These are phyloP conservation scores for Globisporangium radiosum DNA, from an alignment of 352 stramenopile genomes.

Conservation along the genomic window DNA sequence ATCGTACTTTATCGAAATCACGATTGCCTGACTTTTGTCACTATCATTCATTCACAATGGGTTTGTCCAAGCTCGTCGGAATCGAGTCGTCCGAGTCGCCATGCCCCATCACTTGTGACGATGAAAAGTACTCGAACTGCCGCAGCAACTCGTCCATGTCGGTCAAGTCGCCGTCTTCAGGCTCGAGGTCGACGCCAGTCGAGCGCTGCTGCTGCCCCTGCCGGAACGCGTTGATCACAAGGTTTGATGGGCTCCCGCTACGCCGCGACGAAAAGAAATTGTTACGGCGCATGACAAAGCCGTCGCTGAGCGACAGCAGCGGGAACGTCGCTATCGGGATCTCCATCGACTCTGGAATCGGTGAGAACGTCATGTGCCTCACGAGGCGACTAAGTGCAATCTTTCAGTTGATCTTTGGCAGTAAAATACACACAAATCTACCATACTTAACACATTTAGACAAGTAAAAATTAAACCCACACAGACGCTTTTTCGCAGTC, in stretches of 20 bases:
- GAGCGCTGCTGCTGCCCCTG: conserved; percentile 49
- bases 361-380: conserved; percentile 72
- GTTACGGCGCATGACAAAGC: conserved; percentile 58
- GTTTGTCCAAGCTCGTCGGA: no score
- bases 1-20: no score
- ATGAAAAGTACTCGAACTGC: conserved; percentile 31
- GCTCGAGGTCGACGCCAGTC: conserved; percentile 31
- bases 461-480: no score
- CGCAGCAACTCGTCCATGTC: conserved; percentile 43
- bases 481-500: no score
- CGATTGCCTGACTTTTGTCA: no score
- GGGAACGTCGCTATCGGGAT: conserved; percentile 67
- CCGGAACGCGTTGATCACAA: conserved; percentile 71
- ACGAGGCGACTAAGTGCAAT: conserved; percentile 22
- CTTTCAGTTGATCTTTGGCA: no score
- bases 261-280: conserved; percentile 56
- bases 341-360: conserved; percentile 20
- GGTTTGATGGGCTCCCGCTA: conserved; percentile 57
- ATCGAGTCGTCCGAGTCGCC: no score
- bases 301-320: conserved; percentile 65
- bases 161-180: conserved; percentile 22
- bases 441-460: no score
- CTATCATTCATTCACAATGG: no score
- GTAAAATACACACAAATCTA: no score
- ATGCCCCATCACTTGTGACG: no score